phyloP scores from a whole-genome alignment of 1,284 basidiomycete species.

The Somion occarium region DNA sequence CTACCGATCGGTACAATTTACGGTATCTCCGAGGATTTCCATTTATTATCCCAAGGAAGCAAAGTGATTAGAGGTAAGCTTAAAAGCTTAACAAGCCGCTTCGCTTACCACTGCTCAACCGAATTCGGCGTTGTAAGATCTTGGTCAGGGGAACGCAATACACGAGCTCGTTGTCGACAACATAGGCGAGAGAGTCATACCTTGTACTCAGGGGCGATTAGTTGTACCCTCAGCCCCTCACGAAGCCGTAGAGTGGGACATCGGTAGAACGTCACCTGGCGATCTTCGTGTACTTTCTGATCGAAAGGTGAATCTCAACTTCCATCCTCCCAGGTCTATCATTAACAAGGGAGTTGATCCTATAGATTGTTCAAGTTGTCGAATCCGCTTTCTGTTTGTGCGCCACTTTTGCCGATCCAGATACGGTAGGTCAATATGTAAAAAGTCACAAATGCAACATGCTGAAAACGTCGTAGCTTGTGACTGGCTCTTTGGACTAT shows the following conservation, averaged over 20 bases:
- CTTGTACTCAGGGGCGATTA: conserved; percentile 56
- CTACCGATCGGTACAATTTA: conserved; percentile 68
- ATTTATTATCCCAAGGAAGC: conserved; percentile 54
- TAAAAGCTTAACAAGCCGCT: conserved; percentile 12
- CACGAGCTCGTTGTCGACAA: conserved; percentile 51
- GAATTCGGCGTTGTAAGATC: conserved; percentile 33
- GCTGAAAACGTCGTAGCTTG: conserved; percentile 30
- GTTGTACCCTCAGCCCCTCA: conserved; percentile 58
- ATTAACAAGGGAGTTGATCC: too few relatives aligned
- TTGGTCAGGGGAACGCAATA: conserved; percentile 42
- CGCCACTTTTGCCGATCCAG: conserved; percentile 71
- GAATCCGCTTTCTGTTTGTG: conserved; percentile 73
- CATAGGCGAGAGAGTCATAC: conserved; percentile 57
- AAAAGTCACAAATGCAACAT: not conserved
- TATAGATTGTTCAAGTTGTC: conserved; percentile 66
- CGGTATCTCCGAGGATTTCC: conserved; percentile 78
- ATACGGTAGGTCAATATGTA: conserved; percentile 26
- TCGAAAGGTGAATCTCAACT: conserved; percentile 55
- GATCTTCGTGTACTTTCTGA: conserved; percentile 61
- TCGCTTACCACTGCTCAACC: conserved; percentile 20
- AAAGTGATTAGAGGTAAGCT: conserved; percentile 55
- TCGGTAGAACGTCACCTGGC: conserved; percentile 32
- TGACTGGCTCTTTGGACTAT: conserved; percentile 75
- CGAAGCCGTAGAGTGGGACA: conserved; percentile 68
- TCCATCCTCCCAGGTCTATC: too few relatives aligned